Percentiles rank a stretch among this genome's conserved stretches.
Conservation (phyloP, 345 rosid genomes). For the Syzygium aromaticum region DNA sequence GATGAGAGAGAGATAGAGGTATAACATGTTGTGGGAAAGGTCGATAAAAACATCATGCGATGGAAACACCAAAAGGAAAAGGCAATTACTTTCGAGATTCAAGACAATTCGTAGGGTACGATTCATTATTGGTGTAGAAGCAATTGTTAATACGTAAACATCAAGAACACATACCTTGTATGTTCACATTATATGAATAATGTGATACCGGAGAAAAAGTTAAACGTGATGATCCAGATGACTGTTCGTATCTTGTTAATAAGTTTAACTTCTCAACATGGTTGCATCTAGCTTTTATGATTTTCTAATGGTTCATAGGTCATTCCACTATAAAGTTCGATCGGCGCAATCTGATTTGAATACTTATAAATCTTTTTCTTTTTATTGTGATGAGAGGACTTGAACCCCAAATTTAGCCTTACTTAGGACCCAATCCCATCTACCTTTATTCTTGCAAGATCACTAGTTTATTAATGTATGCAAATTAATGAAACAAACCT, state of each 20-base stretch:
- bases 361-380: too few species aligned
- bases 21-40: neutral
- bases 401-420: neutral
- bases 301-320: too few species aligned
- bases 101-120: neutral
- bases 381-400: neutral
- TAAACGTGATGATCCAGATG: rapidly evolving
- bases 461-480: neutral
- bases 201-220: neutral
- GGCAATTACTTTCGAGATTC: neutral
- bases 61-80: neutral
- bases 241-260: neutral
- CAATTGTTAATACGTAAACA: neutral
- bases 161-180: neutral
- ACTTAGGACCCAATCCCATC: neutral
- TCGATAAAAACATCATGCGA: neutral
- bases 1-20: neutral
- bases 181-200: neutral
- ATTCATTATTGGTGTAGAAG: neutral
- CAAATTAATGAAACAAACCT: too few species aligned
- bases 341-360: too few species aligned
- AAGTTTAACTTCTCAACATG: neutral
- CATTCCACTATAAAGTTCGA: too few species aligned
- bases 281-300: too few species aligned
- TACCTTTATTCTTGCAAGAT: neutral